Base-by-base conservation (phyloP, 176 grass and related monocot genomes). In the Paspalum notatum region DNA sequence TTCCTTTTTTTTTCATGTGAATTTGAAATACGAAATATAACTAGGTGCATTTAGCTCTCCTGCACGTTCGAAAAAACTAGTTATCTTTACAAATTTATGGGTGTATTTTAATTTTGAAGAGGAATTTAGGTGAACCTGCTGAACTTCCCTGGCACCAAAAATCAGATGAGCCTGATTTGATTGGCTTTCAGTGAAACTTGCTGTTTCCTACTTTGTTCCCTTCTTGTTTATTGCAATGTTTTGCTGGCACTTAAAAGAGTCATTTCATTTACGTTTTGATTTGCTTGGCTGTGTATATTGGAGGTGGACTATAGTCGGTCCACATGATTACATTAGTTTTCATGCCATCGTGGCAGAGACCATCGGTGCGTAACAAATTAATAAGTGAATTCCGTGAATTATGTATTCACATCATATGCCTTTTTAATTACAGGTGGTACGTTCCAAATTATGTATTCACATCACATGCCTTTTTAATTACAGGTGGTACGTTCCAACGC, bases 401-500 rank as follows among this genome's bases (percentile, higher is more conserved):
- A 13, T 8, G 27, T 69, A 80, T 5, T 80, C 71, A 62, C 4
- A 32, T 53, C 61, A 26, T 18, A 78, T 63, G 12, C 21, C n/a
- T 8, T 71, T 51, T 63, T 62, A 52, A 75, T 84, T 72, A 59
- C 86, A 95, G 92, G 80, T 67, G 92, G 88, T 66, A 59, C 85
- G 73, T 93, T 88, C 65, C 86, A 95, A 74, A 53, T 46, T 53
- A 13, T 8, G 27, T 69, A 80, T 5, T 80, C 71, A 62, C 4
- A 37, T 53, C 61, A 26, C 21, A 78, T 63, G 13, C 21, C n/a
- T 9, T 71, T 52, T 64, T 62, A 52, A 75, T 84, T 73, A 60
- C 86, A 95, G 92, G 80, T 67, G 92, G 88, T 66, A 60, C 85
- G 73, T 93, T 88, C 65, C 86, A 95, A 74, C 87, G 96, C 48